phyloP scores from a whole-genome alignment of 805 yeast species.

The Wickerhamiella lipophila region DNA sequence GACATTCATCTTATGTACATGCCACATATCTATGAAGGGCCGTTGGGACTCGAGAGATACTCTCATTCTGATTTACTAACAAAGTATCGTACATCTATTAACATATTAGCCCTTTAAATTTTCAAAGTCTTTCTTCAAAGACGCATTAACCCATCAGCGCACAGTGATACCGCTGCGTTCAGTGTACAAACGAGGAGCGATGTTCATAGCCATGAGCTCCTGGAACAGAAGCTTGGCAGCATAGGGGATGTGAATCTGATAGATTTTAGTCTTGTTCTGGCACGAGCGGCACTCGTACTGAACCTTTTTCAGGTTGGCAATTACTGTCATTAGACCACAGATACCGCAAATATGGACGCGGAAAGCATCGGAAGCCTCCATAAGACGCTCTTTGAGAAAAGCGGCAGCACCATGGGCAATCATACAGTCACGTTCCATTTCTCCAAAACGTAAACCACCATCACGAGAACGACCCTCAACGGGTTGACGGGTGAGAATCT shows the following conservation, averaged over 20 bases:
- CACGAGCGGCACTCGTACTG: slow-evolving; percentile 98
- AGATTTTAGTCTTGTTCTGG: slow-evolving; percentile 94
- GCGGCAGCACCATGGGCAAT: slow-evolving; percentile 99
- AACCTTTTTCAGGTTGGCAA: slow-evolving; percentile 92
- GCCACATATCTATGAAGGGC: too few species aligned
- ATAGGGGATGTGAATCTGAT: slow-evolving; percentile 94
- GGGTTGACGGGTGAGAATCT: slow-evolving; percentile 94
- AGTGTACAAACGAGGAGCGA: slow-evolving; percentile 93
- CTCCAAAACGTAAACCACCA: slow-evolving; percentile 98
- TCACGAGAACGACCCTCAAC: slow-evolving; percentile 99
- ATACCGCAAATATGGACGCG: slow-evolving; percentile 96
- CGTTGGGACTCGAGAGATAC: too few species aligned
- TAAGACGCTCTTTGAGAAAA: slow-evolving; percentile 88
- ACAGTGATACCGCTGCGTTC: slow-evolving; percentile 56
- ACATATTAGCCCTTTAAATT: neutral
- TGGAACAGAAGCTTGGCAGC: slow-evolving; percentile 98
- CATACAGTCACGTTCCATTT: slow-evolving; percentile 99
- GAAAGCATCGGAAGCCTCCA: slow-evolving; percentile 99
- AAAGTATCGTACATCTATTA: slow-evolving; percentile 2
- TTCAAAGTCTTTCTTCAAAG: neutral
- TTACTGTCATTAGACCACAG: slow-evolving; percentile 96
- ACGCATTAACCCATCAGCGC: slow-evolving; percentile 11
- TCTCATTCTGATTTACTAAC: too few species aligned
- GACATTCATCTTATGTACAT: too few species aligned
- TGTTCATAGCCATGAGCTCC: slow-evolving; percentile 99